Evolutionary conservation across 2,329 filamentous ascomycete genomes (phyloP).

Genomic region (Leptographium radiaticola): DNA sequence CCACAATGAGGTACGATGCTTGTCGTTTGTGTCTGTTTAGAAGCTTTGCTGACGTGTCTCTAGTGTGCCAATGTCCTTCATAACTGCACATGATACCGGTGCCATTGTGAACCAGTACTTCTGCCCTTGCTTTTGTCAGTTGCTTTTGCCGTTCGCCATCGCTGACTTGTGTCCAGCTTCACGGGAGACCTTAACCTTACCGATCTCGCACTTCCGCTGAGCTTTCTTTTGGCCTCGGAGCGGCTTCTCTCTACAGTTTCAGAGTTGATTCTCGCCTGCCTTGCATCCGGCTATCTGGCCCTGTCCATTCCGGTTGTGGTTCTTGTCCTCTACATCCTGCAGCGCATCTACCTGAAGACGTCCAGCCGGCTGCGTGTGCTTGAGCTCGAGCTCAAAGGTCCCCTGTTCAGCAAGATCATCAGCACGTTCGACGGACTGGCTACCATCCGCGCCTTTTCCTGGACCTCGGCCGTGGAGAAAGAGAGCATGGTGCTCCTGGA

Average conservation of each 20-base stretch:
- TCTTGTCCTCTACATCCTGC: slow-evolving; percentile 30
- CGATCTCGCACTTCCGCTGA: background rate
- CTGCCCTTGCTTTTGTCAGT: background rate
- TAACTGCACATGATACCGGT: slow-evolving; percentile 19
- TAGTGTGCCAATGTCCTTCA: slow-evolving; percentile 19
- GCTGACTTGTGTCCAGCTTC: background rate
- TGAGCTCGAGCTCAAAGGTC: slow-evolving; percentile 38
- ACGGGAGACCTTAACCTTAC: background rate
- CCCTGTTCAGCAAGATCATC: slow-evolving; percentile 30
- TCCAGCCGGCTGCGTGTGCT: slow-evolving; percentile 37
- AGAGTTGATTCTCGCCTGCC: slow-evolving; percentile 30
- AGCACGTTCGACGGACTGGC: slow-evolving; percentile 33
- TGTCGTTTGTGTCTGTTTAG: background rate
- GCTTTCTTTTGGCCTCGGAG: slow-evolving; percentile 8
- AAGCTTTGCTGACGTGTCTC: background rate
- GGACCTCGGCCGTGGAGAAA: slow-evolving; percentile 28
- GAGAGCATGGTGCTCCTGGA: slow-evolving; percentile 36
- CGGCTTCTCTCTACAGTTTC: slow-evolving; percentile 16
- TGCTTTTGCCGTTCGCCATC: background rate
- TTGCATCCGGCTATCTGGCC: slow-evolving; percentile 29
- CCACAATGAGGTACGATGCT: slow-evolving; percentile 2
- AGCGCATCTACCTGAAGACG: slow-evolving; percentile 37
- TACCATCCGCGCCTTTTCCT: slow-evolving; percentile 41
- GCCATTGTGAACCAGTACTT: slow-evolving; percentile 19
- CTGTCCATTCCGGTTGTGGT: slow-evolving; percentile 18